Base-by-base conservation (phyloP, 148 eudicot genomes). In the Fagopyrum tataricum region DNA sequence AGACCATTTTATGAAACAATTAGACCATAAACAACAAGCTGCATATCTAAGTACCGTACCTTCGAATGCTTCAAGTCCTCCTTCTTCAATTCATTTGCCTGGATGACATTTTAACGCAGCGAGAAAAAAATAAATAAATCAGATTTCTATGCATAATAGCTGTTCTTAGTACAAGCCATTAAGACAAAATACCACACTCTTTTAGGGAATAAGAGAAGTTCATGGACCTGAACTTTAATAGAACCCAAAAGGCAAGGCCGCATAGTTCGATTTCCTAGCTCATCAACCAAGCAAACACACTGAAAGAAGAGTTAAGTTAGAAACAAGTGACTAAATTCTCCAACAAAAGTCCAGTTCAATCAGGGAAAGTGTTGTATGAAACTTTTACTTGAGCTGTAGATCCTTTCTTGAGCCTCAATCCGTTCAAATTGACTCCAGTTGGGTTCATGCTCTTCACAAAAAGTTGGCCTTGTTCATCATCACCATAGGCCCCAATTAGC, bases 231-330 rank as follows among this genome's bases (percentile, higher is more conserved):
- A 80, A 95, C 79, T 82, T 88, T 95, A 78, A 85, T 92, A 6
- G 94, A 85, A 79, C 84, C 80, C 13, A 93, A 84, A 73, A 95
- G 94, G 80, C 90, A 90, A 1, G 99, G 97, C 64, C 99, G 84
- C 99, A 95, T 95, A 7, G 99, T 95, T 37, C 99, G 96, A 69
- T 95, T 92, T 4, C 97, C 99, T 72, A 79, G 73, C 73, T 77
- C 91, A 84, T 95, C 99, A 74, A 95, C 99, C 78, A 95, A 79
- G 85, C 99, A 95, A 78, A 95, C 91, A 76, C 99, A 95, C 99
- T 95, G 87, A 5, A 24, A 10, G 26, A 37, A 46, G n/a, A n/a
- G 18, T 10, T 64, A 42, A 37, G 10, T 64, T 2, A 55, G 17
- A 66, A 66, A 31, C 17, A 7, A 64, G 18, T 64, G 68, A 11